Conservation (phyloP, 768 basidiomycete genomes). For the Hericium coralloides region DNA sequence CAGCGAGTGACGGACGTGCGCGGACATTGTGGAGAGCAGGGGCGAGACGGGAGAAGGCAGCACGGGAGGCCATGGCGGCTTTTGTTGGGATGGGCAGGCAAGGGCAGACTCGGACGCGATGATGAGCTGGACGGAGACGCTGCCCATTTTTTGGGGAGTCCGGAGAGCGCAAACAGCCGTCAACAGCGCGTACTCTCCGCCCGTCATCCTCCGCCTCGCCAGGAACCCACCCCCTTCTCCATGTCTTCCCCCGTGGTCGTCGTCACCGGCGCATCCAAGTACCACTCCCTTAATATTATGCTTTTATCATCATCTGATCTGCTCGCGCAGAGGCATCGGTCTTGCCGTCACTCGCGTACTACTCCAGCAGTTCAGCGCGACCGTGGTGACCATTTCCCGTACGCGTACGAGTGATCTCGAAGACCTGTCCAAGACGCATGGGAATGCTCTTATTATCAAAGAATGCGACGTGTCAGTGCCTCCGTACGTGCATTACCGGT, state of each 20-base stretch:
- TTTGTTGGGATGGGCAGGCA: conserved; percentile 22
- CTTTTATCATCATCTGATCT: conserved; percentile 16
- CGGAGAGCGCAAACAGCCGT: neutral
- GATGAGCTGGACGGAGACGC: neutral
- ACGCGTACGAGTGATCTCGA: conserved; percentile 56
- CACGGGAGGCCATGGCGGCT: conserved; percentile 36
- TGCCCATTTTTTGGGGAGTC: conserved; percentile 6
- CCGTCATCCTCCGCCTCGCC: conserved; percentile 4
- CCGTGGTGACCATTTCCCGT: conserved; percentile 73
- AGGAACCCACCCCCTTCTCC: neutral
- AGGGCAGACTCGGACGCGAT: conserved; percentile 8
- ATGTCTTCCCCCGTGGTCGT: conserved; percentile 51
- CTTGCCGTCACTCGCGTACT: conserved; percentile 67
- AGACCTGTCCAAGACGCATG: conserved; percentile 33
- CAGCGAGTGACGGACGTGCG: conserved; percentile 30
- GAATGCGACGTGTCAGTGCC: conserved; percentile 70
- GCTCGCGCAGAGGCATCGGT: conserved; percentile 51
- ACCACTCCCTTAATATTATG: neutral
- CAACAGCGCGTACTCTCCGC: conserved; percentile 4
- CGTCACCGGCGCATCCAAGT: conserved; percentile 85
- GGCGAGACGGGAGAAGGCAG: conserved; percentile 54
- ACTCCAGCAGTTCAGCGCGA: conserved; percentile 49
- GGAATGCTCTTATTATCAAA: conserved; percentile 38
- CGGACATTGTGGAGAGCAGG: conserved; percentile 37
- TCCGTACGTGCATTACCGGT: neutral